phyloP scores from a whole-genome alignment of 2,329 filamentous ascomycete genomes.

The Phaeophleospora eucalypticola region DNA sequence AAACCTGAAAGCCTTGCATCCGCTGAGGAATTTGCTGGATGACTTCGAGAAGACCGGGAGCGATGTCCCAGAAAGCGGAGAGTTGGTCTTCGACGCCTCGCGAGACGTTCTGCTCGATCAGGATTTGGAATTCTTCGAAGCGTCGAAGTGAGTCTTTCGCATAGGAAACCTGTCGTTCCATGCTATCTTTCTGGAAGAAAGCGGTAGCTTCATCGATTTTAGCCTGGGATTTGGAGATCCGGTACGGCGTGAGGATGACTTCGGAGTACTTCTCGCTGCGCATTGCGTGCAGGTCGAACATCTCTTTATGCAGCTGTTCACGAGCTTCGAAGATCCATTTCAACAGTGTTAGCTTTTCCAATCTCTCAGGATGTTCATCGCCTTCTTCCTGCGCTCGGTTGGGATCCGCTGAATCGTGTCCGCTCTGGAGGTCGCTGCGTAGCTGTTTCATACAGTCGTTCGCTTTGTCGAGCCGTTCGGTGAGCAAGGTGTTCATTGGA shows the following conservation, averaged over 20 bases:
- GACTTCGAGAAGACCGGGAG: slow-evolving; percentile 71
- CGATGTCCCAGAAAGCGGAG: slow-evolving; percentile 96
- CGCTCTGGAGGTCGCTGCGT: slow-evolving; percentile 66
- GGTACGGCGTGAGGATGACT: slow-evolving; percentile 77
- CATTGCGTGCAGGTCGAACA: slow-evolving; percentile 79
- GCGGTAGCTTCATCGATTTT: slow-evolving; percentile 73
- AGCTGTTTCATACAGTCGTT: slow-evolving; percentile 75
- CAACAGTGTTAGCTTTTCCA: slow-evolving; percentile 89
- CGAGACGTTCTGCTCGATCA: slow-evolving; percentile 79
- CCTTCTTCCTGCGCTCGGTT: slow-evolving; percentile 92
- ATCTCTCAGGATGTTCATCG: slow-evolving; percentile 85
- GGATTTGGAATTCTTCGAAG: slow-evolving; percentile 68
- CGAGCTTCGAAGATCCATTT: slow-evolving; percentile 97
- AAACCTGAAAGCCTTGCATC: slow-evolving; percentile 60
- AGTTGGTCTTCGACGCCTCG: slow-evolving; percentile 88
- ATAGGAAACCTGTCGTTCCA: slow-evolving; percentile 65
- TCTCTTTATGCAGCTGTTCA: slow-evolving; percentile 79
- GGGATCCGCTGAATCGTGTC: slow-evolving; percentile 63
- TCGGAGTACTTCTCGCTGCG: slow-evolving; percentile 78
- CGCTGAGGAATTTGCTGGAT: slow-evolving; percentile 70
- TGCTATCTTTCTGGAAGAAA: slow-evolving; percentile 77
- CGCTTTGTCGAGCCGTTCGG: slow-evolving; percentile 67
- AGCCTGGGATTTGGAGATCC: slow-evolving; percentile 65
- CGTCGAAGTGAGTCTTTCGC: slow-evolving; percentile 69
- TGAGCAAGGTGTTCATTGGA: slow-evolving; percentile 76